These are phyloP conservation scores for Setaria italica DNA, from an alignment of 202 grass and related monocot species.

Conservation along the genomic window DNA sequence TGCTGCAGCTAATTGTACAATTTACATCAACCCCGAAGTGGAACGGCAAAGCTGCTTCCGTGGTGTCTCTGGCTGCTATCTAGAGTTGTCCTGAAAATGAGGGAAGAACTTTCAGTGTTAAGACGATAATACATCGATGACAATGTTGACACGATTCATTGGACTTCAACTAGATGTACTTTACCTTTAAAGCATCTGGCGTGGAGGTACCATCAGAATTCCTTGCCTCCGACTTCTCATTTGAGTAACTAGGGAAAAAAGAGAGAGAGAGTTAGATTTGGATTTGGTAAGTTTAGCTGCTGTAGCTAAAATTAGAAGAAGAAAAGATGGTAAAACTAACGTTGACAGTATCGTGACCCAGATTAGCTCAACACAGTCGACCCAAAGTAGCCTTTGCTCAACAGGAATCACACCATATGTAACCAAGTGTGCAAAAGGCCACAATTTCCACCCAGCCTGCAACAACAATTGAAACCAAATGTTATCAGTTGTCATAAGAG, in stretches of 20 bases:
- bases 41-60: background rate
- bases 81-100: constrained; percentile 50
- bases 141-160: background rate
- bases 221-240: constrained; percentile 96
- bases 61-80: constrained; percentile 23
- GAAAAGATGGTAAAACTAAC: constrained; percentile 49
- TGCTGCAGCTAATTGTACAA: constrained; percentile 41
- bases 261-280: background rate
- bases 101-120: background rate
- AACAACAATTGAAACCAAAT: constrained; percentile 31
- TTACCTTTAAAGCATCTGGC: constrained; percentile 51
- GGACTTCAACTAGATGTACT: background rate
- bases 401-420: constrained; percentile 92
- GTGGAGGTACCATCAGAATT: constrained; percentile 52
- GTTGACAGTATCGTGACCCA: constrained; percentile 98
- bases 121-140: background rate
- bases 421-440: constrained; percentile 93
- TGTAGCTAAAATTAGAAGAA: background rate
- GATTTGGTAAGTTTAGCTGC: background rate
- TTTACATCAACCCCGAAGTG: constrained; percentile 11
- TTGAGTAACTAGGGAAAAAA: constrained; percentile 72
- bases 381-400: constrained; percentile 96
- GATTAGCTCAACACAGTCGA: constrained; percentile 86
- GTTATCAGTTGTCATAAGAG: background rate
- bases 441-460: constrained; percentile 95